Evolutionary conservation across 768 basidiomycete genomes (phyloP), one percentile per base, ranked within the genome.

Genomic region (Mycena epipterygia): DNA sequence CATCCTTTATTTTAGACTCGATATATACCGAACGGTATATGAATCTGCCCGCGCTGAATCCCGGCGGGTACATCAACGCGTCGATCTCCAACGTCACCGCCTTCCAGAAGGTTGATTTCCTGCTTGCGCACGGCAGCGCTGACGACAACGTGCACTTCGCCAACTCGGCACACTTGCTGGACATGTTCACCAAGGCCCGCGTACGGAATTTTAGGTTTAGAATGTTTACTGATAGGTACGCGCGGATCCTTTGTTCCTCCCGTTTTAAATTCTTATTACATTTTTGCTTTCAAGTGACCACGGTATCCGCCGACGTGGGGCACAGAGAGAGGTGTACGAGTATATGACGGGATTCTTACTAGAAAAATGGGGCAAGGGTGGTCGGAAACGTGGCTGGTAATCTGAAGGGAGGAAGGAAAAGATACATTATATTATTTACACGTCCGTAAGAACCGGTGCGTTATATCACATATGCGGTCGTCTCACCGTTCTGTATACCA

Each of bases 21-120:
- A 93, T 99, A 72, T 99, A 99, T 80, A 99, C 98, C 2, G 98
- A 99, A 75, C 91, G 98, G 21, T 99, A 98, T 85, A 96, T 99
- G 96, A 90, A 91, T 73, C 86, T 94, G 29, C 96, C 96, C 0
- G 79, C 85, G 19, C 81, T 88, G 13, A 98, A 99, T 79, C 88
- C 88, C 0, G 90, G 84, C 0, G 98, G 98, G n/a, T 99, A 99
- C 83, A 81, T 93, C 74, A 95, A 93, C 55, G 93, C 94, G 21
- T 94, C 95, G 0, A 92, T 99, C 63, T 91, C 92, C 64, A 91
- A 95, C 77, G 95, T 98, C 56, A 92, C 91, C 13, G 95, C 91
- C 4, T 99, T 99, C 86, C 82, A 88, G 72, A 84, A 93, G 66
- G 86, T 92, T 33, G 89, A 95, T 73, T 99, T 89, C 79, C 79